Base-by-base conservation (phyloP, 768 basidiomycete species). In the Mycena polygramma region DNA sequence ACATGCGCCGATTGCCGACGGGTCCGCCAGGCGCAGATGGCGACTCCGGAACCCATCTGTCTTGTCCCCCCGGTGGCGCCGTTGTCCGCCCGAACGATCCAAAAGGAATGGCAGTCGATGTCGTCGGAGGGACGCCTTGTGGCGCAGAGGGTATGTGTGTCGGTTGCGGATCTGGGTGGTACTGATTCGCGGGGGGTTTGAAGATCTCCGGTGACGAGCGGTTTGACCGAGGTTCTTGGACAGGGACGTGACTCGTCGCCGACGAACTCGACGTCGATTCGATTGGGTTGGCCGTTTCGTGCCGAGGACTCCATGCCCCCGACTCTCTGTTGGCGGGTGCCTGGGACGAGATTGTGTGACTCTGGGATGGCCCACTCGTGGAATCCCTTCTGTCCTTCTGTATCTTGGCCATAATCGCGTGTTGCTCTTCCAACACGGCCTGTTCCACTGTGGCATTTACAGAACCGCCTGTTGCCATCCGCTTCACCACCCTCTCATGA, bases 401-500 rank as follows among this genome's bases (percentile, higher is more conserved):
- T 26, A 71, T 71, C 70, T 62, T 54, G 10, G 59, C 64, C 17
- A 51, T 37, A 24, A 71, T 71, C 20, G 64, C 70, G 1, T 43
- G 49, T n/a, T 71, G 70, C 55, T 71, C 53, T 36, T 71, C 43
- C 46, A 52, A 5, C 48, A 66, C 9, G n/a, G 48, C 46, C 26
- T n/a, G 17, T 39, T 57, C 13, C 24, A 66, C 53, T 17, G 41
- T 57, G n/a, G 45, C 46, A 22, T 66, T 57, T 9, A 71, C 45
- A 8, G 19, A 19, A 14, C 53, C 52, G 5, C 60, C 64, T 10
- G 45, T 24, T 35, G 59, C 51, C 46, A 71, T 5, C 14, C 60
- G 53, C 4, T 64, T 46, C 54, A 35, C 41, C 4, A 63, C 24
- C 19, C 70, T 48, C 49, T 71, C 70, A 1, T 19, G 14, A 46